Evolutionary conservation across 1,284 basidiomycete species (phyloP).

Genomic region (Ganoderma boninense): DNA sequence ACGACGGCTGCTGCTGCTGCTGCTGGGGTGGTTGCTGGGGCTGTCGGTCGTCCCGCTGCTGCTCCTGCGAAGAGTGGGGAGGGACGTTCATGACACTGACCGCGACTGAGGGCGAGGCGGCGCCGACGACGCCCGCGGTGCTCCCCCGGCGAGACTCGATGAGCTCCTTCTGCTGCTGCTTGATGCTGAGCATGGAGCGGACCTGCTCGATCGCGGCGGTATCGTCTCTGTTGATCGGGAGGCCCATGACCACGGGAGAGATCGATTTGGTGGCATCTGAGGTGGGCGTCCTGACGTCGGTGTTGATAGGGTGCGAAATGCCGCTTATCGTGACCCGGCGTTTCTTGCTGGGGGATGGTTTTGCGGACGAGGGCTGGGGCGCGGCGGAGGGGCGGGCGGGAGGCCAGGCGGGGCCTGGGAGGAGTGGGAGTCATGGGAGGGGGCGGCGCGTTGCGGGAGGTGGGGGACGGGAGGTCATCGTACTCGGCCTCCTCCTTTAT

Average conservation of each 20-base stretch:
- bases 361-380: constrained; percentile 47
- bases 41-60: constrained; percentile 32
- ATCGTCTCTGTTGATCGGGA: constrained; percentile 67
- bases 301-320: constrained; percentile 60
- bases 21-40: constrained; percentile 20
- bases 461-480: constrained; percentile 50
- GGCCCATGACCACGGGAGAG: constrained; percentile 71
- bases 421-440: constrained; percentile 38
- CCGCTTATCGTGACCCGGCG: constrained; percentile 76
- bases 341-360: constrained; percentile 68
- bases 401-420: constrained; percentile 12
- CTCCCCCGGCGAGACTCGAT: constrained; percentile 74
- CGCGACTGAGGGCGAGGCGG: constrained; percentile 36
- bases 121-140: constrained; percentile 49
- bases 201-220: constrained; percentile 65
- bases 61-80: constrained; percentile 17
- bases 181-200: constrained; percentile 66
- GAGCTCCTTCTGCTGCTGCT: constrained; percentile 74
- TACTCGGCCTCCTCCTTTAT: constrained; percentile 72
- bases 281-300: constrained; percentile 53
- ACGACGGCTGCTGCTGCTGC: constrained; percentile 11
- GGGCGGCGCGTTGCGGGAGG: constrained; percentile 25
- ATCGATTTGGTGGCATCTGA: constrained; percentile 59
- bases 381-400: constrained; percentile 15
- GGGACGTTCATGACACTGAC: constrained; percentile 39